Evolutionary conservation across 768 basidiomycete species (phyloP).

Genomic region (Lentinula sp.): DNA sequence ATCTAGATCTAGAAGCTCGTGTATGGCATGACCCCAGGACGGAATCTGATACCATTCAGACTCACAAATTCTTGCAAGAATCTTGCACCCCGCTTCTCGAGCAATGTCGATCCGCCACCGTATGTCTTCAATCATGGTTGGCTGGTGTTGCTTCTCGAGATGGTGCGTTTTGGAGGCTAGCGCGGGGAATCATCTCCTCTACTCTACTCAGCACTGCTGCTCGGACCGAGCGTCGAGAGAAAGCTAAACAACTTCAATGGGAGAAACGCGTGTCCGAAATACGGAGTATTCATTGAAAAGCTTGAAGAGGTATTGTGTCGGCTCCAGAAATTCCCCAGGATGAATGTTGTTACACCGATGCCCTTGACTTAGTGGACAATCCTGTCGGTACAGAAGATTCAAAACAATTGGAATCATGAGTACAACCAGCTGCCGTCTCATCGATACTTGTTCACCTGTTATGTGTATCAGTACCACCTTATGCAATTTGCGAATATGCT

Average conservation of each 20-base stretch:
- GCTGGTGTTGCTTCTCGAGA: constrained; percentile 26
- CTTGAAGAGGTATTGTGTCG: constrained; percentile 31
- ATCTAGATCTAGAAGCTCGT: constrained; percentile 60
- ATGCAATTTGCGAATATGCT: constrained; percentile 31
- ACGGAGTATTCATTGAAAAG: constrained; percentile 27
- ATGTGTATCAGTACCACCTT: constrained; percentile 61
- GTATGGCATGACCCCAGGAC: constrained; percentile 44
- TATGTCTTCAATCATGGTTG: constrained; percentile 46
- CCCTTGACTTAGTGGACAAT: constrained; percentile 35
- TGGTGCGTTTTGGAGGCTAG: constrained; percentile 17
- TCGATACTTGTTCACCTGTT: constrained; percentile 68
- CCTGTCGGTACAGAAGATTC: constrained; percentile 14
- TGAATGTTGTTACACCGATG: constrained; percentile 34
- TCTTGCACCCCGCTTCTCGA: constrained; percentile 52
- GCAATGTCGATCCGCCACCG: constrained; percentile 33
- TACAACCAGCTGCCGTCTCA: constrained; percentile 49
- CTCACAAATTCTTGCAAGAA: constrained; percentile 38
- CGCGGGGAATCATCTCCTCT: neutral
- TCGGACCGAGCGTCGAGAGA: neutral
- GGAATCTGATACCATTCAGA: constrained; percentile 33
- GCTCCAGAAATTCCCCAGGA: constrained; percentile 29
- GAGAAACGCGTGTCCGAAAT: constrained; percentile 12
- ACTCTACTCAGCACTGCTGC: neutral
- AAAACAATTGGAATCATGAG: neutral
- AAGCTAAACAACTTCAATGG: neutral